phyloP scores from a whole-genome alignment of 139 green algal genomes.

The Chlorella vulgaris region DNA sequence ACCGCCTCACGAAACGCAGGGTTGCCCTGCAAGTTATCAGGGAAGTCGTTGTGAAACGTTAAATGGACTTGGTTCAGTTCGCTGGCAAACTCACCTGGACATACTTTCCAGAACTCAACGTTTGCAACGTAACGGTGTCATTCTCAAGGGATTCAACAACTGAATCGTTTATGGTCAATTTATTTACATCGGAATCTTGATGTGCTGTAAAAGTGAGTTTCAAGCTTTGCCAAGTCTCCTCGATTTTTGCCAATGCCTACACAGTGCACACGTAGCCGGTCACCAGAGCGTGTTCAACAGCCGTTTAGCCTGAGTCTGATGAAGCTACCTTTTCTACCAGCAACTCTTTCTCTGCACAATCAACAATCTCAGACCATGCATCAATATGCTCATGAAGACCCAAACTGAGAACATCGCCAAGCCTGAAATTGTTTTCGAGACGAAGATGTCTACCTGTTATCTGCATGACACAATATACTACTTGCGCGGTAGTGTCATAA shows the following conservation, averaged over 20 bases:
- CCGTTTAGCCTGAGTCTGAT: not conserved
- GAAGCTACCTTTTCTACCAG: constrained; percentile 58
- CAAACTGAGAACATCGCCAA: constrained; percentile 85
- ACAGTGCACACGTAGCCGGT: not conserved
- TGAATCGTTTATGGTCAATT: constrained; percentile 52
- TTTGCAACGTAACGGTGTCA: constrained; percentile 91
- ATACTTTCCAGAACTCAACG: constrained; percentile 86
- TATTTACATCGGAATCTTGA: constrained; percentile 51
- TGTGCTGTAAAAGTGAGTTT: constrained; percentile 72
- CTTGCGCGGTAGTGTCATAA: not conserved
- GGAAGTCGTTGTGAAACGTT: too few species aligned
- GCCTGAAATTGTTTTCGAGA: constrained; percentile 83
- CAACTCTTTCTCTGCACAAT: constrained; percentile 87
- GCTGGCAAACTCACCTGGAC: constrained; percentile 49
- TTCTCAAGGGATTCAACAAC: constrained; percentile 75
- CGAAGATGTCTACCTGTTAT: constrained; percentile 84
- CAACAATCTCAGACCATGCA: constrained; percentile 87
- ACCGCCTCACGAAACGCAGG: constrained; percentile 87
- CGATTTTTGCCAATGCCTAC: constrained; percentile 83
- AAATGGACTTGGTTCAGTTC: too few species aligned
- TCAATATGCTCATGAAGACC: constrained; percentile 90
- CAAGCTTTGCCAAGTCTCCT: constrained; percentile 80
- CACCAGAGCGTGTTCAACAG: not conserved
- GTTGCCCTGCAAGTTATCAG: constrained; percentile 70
- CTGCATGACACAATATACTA: constrained; percentile 27